A percentile compares a stretch with the other conserved stretches of the same genome.
phyloP scores from a whole-genome alignment of 345 rosid genomes.

The Pistacia atlantica region DNA sequence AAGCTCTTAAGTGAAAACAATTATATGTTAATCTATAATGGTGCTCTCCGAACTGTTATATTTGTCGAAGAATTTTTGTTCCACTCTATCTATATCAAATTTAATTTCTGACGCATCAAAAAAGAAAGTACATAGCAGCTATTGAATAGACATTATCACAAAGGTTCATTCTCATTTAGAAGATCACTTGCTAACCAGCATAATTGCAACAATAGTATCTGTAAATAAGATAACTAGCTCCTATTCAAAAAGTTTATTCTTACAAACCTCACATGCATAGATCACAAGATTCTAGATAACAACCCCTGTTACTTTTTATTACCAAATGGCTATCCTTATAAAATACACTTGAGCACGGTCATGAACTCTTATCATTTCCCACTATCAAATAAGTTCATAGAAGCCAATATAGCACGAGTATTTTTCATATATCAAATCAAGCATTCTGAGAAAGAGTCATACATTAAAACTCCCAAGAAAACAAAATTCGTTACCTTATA shows the following conservation, averaged over 20 bases:
- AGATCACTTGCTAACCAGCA: background rate
- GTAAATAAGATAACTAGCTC: background rate
- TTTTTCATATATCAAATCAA: background rate
- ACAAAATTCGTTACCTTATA: conserved; percentile 58
- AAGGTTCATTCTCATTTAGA: background rate
- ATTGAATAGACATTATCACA: background rate
- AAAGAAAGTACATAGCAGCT: background rate
- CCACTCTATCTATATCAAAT: background rate
- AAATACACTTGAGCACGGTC: background rate
- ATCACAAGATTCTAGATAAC: background rate
- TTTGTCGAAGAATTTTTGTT: background rate
- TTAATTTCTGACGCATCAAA: background rate
- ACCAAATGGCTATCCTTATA: background rate
- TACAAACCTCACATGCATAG: background rate
- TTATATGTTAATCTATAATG: background rate
- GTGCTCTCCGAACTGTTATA: conserved; percentile 6
- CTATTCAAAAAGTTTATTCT: background rate
- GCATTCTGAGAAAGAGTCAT: background rate
- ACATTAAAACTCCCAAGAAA: background rate
- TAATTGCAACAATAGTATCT: background rate
- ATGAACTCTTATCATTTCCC: background rate
- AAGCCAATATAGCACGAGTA: background rate
- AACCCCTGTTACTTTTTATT: background rate
- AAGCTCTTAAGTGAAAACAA: too few species aligned
- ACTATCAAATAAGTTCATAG: background rate